Conservation (phyloP, 2,329 filamentous ascomycete genomes). For the Microsporum audouinii region DNA sequence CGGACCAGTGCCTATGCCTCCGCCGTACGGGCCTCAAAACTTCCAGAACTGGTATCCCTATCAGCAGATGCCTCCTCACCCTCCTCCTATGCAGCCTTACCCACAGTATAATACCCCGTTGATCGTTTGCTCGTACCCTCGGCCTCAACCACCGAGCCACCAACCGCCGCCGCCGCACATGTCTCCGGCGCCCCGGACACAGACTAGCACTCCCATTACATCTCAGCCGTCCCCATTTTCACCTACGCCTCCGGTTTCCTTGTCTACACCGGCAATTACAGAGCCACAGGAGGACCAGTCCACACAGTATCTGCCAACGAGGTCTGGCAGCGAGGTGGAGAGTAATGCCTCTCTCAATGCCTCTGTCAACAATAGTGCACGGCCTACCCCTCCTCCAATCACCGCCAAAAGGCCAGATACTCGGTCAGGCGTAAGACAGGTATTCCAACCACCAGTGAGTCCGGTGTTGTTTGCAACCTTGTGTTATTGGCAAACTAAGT, state of each 20-base stretch:
- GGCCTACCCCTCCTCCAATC: slow-evolving; percentile 11
- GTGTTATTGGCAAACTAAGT: neutral
- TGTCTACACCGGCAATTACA: slow-evolving; percentile 20
- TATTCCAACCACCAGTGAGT: slow-evolving; percentile 19
- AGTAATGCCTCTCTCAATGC: slow-evolving; percentile 25
- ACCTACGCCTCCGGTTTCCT: slow-evolving; percentile 23
- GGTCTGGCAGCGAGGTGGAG: neutral
- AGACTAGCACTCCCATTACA: slow-evolving; percentile 22
- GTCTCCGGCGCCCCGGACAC: slow-evolving; percentile 18
- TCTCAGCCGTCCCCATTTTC: slow-evolving; percentile 24
- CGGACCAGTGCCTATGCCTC: slow-evolving; percentile 39
- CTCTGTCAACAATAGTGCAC: slow-evolving; percentile 13
- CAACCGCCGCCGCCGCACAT: slow-evolving; percentile 22
- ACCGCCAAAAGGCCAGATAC: slow-evolving; percentile 16
- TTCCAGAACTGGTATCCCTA: slow-evolving; percentile 37
- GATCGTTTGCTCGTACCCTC: slow-evolving; percentile 35
- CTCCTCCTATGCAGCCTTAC: slow-evolving; percentile 30
- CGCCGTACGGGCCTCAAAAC: slow-evolving; percentile 36
- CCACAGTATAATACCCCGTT: slow-evolving; percentile 33
- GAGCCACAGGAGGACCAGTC: slow-evolving; percentile 23
- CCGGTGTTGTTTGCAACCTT: slow-evolving; percentile 17
- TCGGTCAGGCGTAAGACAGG: slow-evolving; percentile 14
- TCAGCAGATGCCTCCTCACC: slow-evolving; percentile 30
- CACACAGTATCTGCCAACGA: slow-evolving; percentile 15
- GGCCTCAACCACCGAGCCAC: slow-evolving; percentile 31